Conservation (phyloP, 75 land plant species). For the Pinus tabuliformis region DNA sequence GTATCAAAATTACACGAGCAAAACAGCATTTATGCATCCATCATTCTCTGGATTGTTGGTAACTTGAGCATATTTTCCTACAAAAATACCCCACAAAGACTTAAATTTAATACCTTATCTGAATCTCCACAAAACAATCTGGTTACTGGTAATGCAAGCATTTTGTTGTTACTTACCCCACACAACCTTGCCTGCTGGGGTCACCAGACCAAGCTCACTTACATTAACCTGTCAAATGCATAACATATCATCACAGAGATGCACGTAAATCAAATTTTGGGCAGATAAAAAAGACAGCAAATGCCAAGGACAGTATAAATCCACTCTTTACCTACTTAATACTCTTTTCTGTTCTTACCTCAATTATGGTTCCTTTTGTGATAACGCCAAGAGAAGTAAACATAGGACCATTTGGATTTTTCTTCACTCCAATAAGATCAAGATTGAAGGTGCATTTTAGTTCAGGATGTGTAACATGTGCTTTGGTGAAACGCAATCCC, state of each 20-base stretch:
- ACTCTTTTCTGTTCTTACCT: conserved; percentile 43
- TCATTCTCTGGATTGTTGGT: conserved; percentile 92
- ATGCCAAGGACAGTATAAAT: no score
- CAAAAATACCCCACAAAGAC: conserved; percentile 4
- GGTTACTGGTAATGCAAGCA: not conserved
- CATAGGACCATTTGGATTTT: conserved; percentile 98
- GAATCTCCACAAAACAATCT: not conserved
- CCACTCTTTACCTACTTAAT: not conserved
- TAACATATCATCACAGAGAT: not conserved
- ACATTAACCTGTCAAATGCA: conserved; percentile 76
- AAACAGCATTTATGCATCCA: conserved; percentile 83
- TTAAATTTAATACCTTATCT: not conserved
- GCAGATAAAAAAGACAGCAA: not conserved
- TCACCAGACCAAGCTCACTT: conserved; percentile 96
- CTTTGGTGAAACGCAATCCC: conserved; percentile 94
- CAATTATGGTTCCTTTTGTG: conserved; percentile 93
- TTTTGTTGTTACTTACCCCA: conserved; percentile 71
- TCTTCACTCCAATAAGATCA: conserved; percentile 98
- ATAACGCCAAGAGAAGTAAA: conserved; percentile 97
- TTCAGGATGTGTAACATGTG: conserved; percentile 98
- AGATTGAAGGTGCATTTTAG: conserved; percentile 96
- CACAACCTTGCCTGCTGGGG: conserved; percentile 98
- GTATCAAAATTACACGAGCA: conserved; percentile 50
- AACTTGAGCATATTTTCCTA: conserved; percentile 87
- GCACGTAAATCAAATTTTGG: not conserved